Conservation (phyloP, 2,329 filamentous ascomycete genomes). For the Malbranchea zuffiana region DNA sequence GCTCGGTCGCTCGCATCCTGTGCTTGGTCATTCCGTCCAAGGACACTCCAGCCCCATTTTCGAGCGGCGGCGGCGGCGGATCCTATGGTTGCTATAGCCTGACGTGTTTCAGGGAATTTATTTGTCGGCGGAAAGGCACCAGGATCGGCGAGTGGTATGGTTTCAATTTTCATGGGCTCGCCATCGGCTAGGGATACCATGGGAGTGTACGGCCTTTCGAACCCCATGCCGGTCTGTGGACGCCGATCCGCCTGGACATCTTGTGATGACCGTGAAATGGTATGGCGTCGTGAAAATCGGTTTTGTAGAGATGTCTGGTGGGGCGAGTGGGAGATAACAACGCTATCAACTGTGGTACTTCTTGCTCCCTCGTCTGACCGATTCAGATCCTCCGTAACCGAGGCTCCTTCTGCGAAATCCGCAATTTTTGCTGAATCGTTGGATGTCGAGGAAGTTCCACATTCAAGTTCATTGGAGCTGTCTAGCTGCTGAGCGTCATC, state of each 20-base stretch:
- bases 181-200: background rate
- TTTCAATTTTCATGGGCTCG: background rate
- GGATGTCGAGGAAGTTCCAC: no score
- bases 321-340: no score
- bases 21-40: constrained; percentile 32
- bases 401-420: no score
- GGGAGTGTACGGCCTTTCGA: no score
- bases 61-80: constrained; percentile 48
- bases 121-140: background rate
- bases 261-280: background rate
- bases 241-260: background rate
- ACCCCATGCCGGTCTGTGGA: constrained; percentile 3
- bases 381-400: no score
- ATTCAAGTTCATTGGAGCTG: no score
- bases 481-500: no score
- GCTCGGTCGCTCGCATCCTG: constrained; percentile 33
- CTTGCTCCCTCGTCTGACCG: no score
- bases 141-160: background rate
- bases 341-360: no score
- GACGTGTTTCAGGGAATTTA: constrained; percentile 17
- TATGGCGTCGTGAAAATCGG: constrained; percentile 2
- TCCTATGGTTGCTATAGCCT: constrained; percentile 34
- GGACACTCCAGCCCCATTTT: constrained; percentile 48
- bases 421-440: no score
- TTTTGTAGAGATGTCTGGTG: constrained; percentile 5